Evolutionary conservation across 805 yeast genomes (phyloP).

Genomic region (Wickerhamomyces pijperi): DNA sequence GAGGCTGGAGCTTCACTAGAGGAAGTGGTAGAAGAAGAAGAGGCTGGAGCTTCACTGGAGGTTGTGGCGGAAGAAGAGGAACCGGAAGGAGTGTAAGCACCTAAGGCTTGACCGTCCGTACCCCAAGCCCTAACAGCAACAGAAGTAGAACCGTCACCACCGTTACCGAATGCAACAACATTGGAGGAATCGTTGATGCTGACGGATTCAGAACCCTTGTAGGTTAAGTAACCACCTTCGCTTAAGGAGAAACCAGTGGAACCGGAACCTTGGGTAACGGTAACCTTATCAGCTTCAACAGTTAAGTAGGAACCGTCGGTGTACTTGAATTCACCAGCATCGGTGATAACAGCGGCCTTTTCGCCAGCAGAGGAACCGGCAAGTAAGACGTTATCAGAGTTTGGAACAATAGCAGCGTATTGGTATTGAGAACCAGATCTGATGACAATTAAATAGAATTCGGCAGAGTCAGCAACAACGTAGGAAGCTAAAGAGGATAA

Average conservation of each 20-base stretch:
- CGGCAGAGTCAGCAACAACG: conserved; percentile 25
- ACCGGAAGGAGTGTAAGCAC: conserved; percentile 16
- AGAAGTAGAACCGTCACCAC: conserved; percentile 5
- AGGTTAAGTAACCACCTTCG: conserved; percentile 24
- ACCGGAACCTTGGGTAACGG: conserved; percentile 18
- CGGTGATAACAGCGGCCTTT: conserved; percentile 18
- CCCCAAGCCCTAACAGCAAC: conserved; percentile 14
- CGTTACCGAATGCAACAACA: conserved; percentile 10
- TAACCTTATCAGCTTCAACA: conserved; percentile 15
- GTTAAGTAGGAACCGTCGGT: conserved; percentile 20
- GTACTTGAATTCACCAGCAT: conserved; percentile 20
- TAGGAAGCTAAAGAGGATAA: conserved; percentile 17
- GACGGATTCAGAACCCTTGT: conserved; percentile 24
- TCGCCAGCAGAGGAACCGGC: conserved; percentile 10
- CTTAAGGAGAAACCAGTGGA: conserved; percentile 28
- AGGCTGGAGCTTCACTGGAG: conserved; percentile 1
- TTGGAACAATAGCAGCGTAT: conserved; percentile 15
- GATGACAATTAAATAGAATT: conserved; percentile 23
- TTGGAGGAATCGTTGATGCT: conserved; percentile 20
- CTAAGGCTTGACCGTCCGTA: conserved; percentile 14
- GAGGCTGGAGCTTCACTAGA: background rate
- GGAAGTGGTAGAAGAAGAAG: background rate
- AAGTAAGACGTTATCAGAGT: conserved; percentile 9
- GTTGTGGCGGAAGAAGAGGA: conserved; percentile 1
- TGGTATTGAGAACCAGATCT: conserved; percentile 26